Conservation (phyloP, 2,329 filamentous ascomycete species). For the Xylaria sp. region DNA sequence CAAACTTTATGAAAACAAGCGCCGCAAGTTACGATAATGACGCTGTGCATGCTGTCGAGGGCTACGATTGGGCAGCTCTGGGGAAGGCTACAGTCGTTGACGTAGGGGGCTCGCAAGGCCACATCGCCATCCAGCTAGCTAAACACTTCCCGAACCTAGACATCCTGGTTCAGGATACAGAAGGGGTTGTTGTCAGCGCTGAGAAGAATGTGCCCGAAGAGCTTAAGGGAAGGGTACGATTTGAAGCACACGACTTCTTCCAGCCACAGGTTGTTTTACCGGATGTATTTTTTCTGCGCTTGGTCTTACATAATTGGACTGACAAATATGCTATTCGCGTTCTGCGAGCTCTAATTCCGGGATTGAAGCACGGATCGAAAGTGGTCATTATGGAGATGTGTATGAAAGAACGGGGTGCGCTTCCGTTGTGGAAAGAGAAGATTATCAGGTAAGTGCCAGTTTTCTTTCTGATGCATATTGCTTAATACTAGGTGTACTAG, state of each 20-base stretch:
- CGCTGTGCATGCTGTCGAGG: constrained; percentile 17
- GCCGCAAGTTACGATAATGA: constrained; percentile 7
- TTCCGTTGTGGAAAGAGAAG: constrained; percentile 27
- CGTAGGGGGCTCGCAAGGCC: constrained; percentile 45
- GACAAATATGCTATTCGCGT: constrained; percentile 37
- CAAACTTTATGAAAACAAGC: constrained; percentile 9
- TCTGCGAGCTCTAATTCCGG: constrained; percentile 28
- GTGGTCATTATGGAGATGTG: constrained; percentile 35
- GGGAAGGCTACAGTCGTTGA: constrained; percentile 30
- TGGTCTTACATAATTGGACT: constrained; percentile 40
- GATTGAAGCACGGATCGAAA: constrained; percentile 21
- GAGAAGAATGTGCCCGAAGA: constrained; percentile 10
- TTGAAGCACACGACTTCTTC: constrained; percentile 38
- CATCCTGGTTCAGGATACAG: constrained; percentile 39
- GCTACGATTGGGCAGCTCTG: constrained; percentile 39
- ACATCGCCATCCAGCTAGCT: constrained; percentile 33
- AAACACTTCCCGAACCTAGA: constrained; percentile 20
- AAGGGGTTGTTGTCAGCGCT: constrained; percentile 20
- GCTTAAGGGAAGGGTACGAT: constrained; percentile 14
- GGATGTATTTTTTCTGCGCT: constrained; percentile 38
- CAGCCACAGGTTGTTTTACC: constrained; percentile 19
- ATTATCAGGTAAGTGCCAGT: constrained; percentile 11
- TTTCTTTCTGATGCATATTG: not conserved
- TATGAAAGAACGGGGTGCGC: constrained; percentile 21
- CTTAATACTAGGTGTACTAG: no score